phyloP scores from a whole-genome alignment of 495 filamentous ascomycete genomes.

The Penicillium lagena region DNA sequence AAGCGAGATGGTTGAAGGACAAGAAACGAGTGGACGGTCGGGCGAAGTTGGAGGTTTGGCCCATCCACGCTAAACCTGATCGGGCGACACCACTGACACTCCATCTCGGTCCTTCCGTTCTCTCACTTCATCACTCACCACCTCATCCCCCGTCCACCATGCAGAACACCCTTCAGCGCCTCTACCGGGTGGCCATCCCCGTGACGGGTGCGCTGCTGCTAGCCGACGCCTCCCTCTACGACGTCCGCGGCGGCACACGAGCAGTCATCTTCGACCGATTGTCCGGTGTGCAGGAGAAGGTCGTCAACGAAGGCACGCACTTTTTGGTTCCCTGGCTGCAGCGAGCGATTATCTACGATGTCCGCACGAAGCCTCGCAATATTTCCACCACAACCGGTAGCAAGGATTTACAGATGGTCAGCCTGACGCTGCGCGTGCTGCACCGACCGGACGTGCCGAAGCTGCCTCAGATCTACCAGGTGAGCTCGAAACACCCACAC shows the following conservation, averaged over 20 bases:
- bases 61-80: conserved; percentile 34
- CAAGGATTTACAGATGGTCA: conserved; percentile 99
- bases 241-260: conserved; percentile 87
- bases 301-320: conserved; percentile 94
- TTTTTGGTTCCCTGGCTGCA: conserved; percentile 97
- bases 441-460: conserved; percentile 90
- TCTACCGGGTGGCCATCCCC: conserved; percentile 71
- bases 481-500: conserved; percentile 28
- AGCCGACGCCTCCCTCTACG: conserved; percentile 78
- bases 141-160: conserved; percentile 34
- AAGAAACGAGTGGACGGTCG: conserved; percentile 20
- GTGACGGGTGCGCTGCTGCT: conserved; percentile 54
- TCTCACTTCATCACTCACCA: conserved; percentile 11
- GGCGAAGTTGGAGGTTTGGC: conserved; percentile 27
- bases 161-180: conserved; percentile 50
- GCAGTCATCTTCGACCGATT: conserved; percentile 98
- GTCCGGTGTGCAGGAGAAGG: conserved; percentile 85
- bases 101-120: conserved; percentile 3
- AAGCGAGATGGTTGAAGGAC: conserved; percentile 15
- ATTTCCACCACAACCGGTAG: conserved; percentile 97
- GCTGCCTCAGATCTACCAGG: conserved; percentile 98
- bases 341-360: conserved; percentile 91
- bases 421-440: conserved; percentile 90
- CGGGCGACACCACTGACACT: conserved; percentile 17
- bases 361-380: conserved; percentile 93